phyloP scores from a whole-genome alignment of 2,329 filamentous ascomycete species.

The Fusarium pilosicola region DNA sequence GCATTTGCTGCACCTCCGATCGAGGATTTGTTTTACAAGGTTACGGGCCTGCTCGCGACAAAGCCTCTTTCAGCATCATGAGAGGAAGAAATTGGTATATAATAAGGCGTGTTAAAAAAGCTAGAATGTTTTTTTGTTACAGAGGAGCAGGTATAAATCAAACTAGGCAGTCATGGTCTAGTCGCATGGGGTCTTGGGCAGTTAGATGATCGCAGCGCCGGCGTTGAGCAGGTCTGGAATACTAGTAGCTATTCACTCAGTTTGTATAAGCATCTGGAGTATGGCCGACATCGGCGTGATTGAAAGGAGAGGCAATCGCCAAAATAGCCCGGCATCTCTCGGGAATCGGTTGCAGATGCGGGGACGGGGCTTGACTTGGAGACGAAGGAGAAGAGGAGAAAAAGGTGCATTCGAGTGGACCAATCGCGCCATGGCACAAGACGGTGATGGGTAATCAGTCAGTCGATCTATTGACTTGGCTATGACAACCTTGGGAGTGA shows the following conservation, averaged over 20 bases:
- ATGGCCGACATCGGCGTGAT: slow-evolving; percentile 27
- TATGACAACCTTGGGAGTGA: slow-evolving; percentile 12
- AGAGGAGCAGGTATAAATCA: slow-evolving; percentile 28
- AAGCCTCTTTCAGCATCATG: slow-evolving; percentile 56
- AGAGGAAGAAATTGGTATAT: slow-evolving; percentile 27
- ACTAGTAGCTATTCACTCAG: slow-evolving; percentile 12
- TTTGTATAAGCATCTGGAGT: slow-evolving; percentile 1
- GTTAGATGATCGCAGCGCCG: slow-evolving; percentile 22
- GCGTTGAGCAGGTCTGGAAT: slow-evolving; percentile 32
- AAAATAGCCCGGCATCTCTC: slow-evolving; percentile 22
- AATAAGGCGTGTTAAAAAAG: slow-evolving; percentile 19
- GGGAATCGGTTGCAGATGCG: slow-evolving; percentile 24
- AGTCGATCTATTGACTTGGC: not conserved
- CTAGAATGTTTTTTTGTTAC: slow-evolving; percentile 15
- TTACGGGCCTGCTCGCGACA: slow-evolving; percentile 68
- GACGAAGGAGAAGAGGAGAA: slow-evolving; percentile 20
- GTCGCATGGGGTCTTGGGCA: slow-evolving; percentile 15
- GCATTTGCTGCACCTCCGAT: slow-evolving; percentile 77
- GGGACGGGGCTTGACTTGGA: slow-evolving; percentile 24
- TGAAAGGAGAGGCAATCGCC: slow-evolving; percentile 28
- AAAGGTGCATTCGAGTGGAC: slow-evolving; percentile 38
- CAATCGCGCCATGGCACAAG: slow-evolving; percentile 51
- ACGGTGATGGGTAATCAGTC: slow-evolving; percentile 33
- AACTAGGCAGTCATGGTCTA: slow-evolving; percentile 26
- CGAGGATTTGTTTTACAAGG: slow-evolving; percentile 79